A percentile compares a stretch with the other conserved stretches of the same genome.
Conservation (phyloP, 306 rosid genomes). For the Sechiopsis laciniata region DNA sequence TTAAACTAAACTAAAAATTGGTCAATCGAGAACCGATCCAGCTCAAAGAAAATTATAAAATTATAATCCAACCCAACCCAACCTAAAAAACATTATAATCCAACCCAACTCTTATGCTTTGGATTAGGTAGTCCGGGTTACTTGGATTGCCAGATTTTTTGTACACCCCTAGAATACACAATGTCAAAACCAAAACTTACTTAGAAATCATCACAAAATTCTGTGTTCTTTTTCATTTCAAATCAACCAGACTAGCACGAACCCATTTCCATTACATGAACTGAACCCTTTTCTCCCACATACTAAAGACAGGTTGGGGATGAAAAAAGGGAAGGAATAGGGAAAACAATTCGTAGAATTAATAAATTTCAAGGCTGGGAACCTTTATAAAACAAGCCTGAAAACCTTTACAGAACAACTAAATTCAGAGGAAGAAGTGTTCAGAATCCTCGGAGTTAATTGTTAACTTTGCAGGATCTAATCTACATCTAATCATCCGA, state of each 20-base stretch:
- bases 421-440: not conserved
- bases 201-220: constrained; percentile 2
- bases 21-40: too few species aligned
- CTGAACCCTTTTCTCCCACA: not conserved
- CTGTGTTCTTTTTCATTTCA: not conserved
- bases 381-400: constrained; percentile 2
- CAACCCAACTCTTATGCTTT: too few species aligned
- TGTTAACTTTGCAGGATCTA: constrained; percentile 18
- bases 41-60: too few species aligned
- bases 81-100: too few species aligned
- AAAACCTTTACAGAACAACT: constrained; percentile 11
- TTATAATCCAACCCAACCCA: too few species aligned
- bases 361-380: not conserved
- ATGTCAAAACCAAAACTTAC: not conserved
- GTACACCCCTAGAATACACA: not conserved
- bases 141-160: too few species aligned
- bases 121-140: too few species aligned
- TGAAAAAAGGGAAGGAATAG: not conserved
- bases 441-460: constrained; percentile 18
- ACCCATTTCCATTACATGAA: not conserved
- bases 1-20: too few species aligned
- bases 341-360: not conserved
- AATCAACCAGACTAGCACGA: not conserved
- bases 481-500: constrained; percentile 14
- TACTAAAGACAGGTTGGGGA: not conserved